A percentile compares a stretch with the other conserved stretches of the same genome.
These are phyloP conservation scores for Chrysanthemum makinoi DNA, from an alignment of 129 eudicot species.

Conservation along the genomic window DNA sequence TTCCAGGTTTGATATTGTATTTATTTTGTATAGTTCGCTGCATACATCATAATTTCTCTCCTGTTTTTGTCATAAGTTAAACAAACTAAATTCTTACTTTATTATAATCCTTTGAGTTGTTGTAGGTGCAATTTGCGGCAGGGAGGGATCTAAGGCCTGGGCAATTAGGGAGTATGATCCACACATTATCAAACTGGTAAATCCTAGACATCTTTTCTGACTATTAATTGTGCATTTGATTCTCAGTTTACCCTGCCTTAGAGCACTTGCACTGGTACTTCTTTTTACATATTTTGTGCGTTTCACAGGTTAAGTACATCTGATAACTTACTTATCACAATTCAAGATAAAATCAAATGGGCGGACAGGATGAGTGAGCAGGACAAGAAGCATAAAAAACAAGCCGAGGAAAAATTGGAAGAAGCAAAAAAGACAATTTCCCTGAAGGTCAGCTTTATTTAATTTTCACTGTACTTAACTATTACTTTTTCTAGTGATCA, in stretches of 20 bases:
- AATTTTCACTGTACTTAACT: neutral
- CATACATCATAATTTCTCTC: neutral
- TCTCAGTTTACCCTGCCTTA: neutral
- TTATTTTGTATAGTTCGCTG: neutral
- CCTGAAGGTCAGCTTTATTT: constrained; percentile 62
- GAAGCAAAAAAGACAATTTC: constrained; percentile 78
- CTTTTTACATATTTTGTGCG: constrained; percentile 18
- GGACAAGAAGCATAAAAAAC: constrained; percentile 75
- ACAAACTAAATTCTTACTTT: constrained; percentile 7
- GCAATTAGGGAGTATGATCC: constrained; percentile 76
- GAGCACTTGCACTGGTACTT: neutral
- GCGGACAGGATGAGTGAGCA: constrained; percentile 78
- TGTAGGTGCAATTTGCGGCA: constrained; percentile 93
- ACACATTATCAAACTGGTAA: constrained; percentile 70
- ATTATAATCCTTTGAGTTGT: constrained; percentile 3
- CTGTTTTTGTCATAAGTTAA: neutral
- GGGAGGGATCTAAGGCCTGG: constrained; percentile 89
- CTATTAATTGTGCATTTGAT: constrained; percentile 1
- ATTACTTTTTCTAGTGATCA: neutral
- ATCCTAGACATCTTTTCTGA: constrained; percentile 3
- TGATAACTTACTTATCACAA: constrained; percentile 64
- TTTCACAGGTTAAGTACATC: constrained; percentile 69
- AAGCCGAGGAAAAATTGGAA: constrained; percentile 63
- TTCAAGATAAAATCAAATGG: constrained; percentile 95
- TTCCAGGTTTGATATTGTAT: constrained; percentile 55